Base-by-base conservation (phyloP, 192 early-diverging fungal genomes). In the Backusella sp. region DNA sequence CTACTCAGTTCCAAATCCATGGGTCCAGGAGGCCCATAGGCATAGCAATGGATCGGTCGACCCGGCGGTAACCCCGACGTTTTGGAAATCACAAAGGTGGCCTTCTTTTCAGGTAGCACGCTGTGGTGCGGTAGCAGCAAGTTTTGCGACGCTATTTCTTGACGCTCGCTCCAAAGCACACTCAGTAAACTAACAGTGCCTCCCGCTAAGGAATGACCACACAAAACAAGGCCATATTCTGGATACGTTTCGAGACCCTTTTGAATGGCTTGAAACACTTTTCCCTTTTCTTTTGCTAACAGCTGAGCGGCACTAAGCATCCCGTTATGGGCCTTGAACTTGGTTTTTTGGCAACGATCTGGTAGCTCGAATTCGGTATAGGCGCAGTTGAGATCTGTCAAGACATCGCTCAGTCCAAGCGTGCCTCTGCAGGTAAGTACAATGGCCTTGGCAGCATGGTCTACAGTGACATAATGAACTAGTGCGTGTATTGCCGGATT, bases 401-500 rank as follows among this genome's bases (percentile, higher is more conserved):
- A 84, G 17, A 96, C 80, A 77, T 98, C 96, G 1, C 91, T 91
- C 37, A 96, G 85, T 0, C 94, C 94, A 9, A 96, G 82, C 0
- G 96, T 98, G 15, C 96, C 96, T 6, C 96, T 91, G 76, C 95
- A 92, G 3, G 94, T 92, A 17, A 98, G 78, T 0, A 98, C 91
- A 1, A 98, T 84, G 6, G 92, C 83, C 52, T 91, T 82, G 1
- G 92, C 88, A 4, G 88, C 82, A 75, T 97, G 96, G 76, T 98
- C 96, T 6, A 94, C 89, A 30, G 92, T 90, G 53, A 98, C 88
- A 80, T 94, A 96, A 74, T 93, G 92, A 1, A 93, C 91, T 1
- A 94, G 83, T 7, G 92, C 87, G 65, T 92, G 92, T 74, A 92
- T 87, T 44, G 87, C 86, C 4, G 93, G 92, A 35, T 82, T 68